Conservation (phyloP, 177 flowering plant genomes). For the Vitis hybrid region DNA sequence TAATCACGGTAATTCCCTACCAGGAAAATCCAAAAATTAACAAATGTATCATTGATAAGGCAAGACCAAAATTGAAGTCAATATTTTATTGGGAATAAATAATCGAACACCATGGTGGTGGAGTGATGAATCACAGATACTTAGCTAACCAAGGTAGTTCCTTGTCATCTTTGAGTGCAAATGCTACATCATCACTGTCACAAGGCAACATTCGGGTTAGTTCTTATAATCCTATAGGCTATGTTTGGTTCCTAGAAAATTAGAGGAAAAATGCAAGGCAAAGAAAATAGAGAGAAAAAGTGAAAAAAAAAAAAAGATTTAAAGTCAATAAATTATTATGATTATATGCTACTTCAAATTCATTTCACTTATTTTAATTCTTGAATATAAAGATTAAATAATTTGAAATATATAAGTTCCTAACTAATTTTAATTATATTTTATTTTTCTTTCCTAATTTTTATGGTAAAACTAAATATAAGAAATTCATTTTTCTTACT, state of each 20-base stretch:
- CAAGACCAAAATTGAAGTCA: background rate
- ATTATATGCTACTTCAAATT: background rate
- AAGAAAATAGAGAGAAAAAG: no score
- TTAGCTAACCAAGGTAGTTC: conserved; percentile 90
- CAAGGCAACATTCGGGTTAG: conserved; percentile 5
- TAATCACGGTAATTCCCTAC: no score
- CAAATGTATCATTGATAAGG: no score
- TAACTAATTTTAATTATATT: no score
- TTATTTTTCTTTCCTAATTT: no score
- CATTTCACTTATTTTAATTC: no score
- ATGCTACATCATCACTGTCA: conserved; percentile 90
- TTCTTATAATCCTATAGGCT: background rate
- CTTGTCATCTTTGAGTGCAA: conserved; percentile 80
- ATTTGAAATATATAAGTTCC: no score
- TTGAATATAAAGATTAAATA: no score
- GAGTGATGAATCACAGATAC: conserved; percentile 43
- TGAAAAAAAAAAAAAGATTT: background rate
- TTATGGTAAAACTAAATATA: no score
- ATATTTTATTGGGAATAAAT: background rate
- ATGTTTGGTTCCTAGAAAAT: background rate
- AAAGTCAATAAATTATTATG: background rate
- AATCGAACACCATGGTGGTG: background rate
- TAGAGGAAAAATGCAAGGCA: no score
- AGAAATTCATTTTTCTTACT: no score
- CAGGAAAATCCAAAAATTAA: no score